Evolutionary conservation across 768 basidiomycete genomes (phyloP), one percentile per base, ranked within the genome.

Genomic region (Agaricus subrufescens): DNA sequence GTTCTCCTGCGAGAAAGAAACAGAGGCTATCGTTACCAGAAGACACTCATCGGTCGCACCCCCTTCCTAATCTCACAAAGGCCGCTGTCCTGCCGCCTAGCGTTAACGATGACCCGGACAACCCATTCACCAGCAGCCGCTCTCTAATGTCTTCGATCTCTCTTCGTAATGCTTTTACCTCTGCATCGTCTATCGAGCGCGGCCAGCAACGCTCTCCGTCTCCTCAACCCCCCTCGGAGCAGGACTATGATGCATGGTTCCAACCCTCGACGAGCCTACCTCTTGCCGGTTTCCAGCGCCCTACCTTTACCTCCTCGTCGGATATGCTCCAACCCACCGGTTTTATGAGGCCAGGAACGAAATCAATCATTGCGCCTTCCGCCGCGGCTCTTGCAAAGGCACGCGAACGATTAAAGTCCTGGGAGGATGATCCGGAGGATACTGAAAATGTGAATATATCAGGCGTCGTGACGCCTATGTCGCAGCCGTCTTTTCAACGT

Each of bases 341-440:
- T 29, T 56, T 56, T 23, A 48, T 56, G 14, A 45, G 43, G 11
- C 48, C 50, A 4, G 27, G 49, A 14, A 45, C 55, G 4, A 47
- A 50, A n/a, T 37, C 48, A 8, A 31, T 44, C 2, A 40, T 84
- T 19, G 64, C 68, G 12, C 86, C 86, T 1, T 86, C 85, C 4
- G 72, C 70, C 31, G 69, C 70, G 25, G 82, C 86, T 1, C 64
- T 87, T 7, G 78, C 74, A 7, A 76, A 76, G 60, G 86, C 86
- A 1, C 68, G 78, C 66, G 77, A 77, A 43, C 80, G 73, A 60
- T 71, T 84, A 63, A 71, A 68, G 43, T 73, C 75, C 27, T 62
- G 61, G n/a, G 67, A 70, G 10, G 57, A 50, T 10, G 38, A 54
- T 31, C 45, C 45, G 19, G 31, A 31, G 12, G 54, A 55, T 12